phyloP scores from a whole-genome alignment of 2,329 filamentous ascomycete genomes.

The Plectosphaerella plurivora region DNA sequence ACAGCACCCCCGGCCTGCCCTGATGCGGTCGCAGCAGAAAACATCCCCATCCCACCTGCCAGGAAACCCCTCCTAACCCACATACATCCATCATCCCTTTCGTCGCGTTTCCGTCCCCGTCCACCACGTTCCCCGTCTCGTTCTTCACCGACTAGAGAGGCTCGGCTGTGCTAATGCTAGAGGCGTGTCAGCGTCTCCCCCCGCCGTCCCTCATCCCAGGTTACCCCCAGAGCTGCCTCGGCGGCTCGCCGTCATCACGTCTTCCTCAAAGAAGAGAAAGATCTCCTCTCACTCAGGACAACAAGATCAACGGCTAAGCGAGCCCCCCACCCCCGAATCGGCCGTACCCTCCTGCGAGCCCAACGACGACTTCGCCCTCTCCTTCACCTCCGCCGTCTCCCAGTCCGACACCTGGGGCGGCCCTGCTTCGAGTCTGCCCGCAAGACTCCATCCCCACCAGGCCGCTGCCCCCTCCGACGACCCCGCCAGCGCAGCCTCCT shows the following conservation, averaged over 20 bases:
- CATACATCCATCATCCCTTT: too few species aligned
- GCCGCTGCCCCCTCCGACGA: slow-evolving; percentile 42
- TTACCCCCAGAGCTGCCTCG: slow-evolving; percentile 47
- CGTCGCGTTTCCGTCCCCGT: background rate
- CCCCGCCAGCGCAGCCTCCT: slow-evolving; percentile 52
- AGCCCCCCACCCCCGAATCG: slow-evolving; percentile 36
- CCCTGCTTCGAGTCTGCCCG: slow-evolving; percentile 47
- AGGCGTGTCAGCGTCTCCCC: background rate
- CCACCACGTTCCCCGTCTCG: background rate
- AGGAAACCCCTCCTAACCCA: too few species aligned
- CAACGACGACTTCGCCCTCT: slow-evolving; percentile 43
- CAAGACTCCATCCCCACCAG: slow-evolving; percentile 39
- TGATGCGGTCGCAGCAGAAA: too few species aligned
- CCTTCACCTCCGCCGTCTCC: slow-evolving; percentile 40
- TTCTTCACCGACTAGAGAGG: background rate
- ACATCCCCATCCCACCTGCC: too few species aligned
- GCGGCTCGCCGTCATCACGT: slow-evolving; percentile 70
- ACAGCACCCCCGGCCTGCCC: too few species aligned
- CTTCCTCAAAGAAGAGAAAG: slow-evolving; percentile 71
- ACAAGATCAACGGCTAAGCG: slow-evolving; percentile 34
- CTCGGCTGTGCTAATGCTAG: background rate
- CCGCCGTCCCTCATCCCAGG: background rate
- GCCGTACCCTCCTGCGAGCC: slow-evolving; percentile 50
- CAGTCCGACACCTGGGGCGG: slow-evolving; percentile 10
- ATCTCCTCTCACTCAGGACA: slow-evolving; percentile 44